Conservation (phyloP, 192 early-diverging fungal genomes). For the Podila horticola region DNA sequence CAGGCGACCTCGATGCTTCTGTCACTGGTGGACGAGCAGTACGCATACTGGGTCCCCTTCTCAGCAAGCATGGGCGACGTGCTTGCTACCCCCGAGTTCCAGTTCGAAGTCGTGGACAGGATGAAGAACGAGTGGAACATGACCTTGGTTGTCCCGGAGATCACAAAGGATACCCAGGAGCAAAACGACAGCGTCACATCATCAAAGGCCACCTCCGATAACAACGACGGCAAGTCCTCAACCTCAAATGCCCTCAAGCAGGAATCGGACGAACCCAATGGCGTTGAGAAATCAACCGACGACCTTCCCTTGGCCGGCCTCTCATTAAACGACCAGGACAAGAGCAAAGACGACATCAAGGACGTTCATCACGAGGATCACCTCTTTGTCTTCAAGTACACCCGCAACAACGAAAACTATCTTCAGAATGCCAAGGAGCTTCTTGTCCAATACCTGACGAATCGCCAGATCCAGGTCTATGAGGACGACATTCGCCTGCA, state of each 20-base stretch:
- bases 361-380: slow-evolving; percentile 17
- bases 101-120: slow-evolving; percentile 44
- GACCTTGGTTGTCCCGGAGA: slow-evolving; percentile 22
- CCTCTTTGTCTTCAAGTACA: slow-evolving; percentile 51
- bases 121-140: slow-evolving; percentile 60
- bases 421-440: slow-evolving; percentile 44
- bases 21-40: slow-evolving; percentile 68
- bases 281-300: neutral
- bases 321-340: neutral
- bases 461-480: slow-evolving; percentile 22
- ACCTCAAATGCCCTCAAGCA: neutral
- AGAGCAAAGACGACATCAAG: neutral
- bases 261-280: neutral
- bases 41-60: slow-evolving; percentile 61
- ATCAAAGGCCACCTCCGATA: neutral
- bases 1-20: slow-evolving; percentile 64
- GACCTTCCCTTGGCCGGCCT: neutral
- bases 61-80: slow-evolving; percentile 46
- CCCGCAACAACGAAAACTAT: slow-evolving; percentile 44
- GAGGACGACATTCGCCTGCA: slow-evolving; percentile 46
- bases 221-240: neutral
- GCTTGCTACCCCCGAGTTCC: slow-evolving; percentile 62
- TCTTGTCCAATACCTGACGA: slow-evolving; percentile 31
- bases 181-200: neutral
- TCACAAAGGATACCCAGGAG: neutral